These are phyloP conservation scores for Diddensiella caesifluorescens DNA, from an alignment of 805 yeast species.

Conservation along the genomic window DNA sequence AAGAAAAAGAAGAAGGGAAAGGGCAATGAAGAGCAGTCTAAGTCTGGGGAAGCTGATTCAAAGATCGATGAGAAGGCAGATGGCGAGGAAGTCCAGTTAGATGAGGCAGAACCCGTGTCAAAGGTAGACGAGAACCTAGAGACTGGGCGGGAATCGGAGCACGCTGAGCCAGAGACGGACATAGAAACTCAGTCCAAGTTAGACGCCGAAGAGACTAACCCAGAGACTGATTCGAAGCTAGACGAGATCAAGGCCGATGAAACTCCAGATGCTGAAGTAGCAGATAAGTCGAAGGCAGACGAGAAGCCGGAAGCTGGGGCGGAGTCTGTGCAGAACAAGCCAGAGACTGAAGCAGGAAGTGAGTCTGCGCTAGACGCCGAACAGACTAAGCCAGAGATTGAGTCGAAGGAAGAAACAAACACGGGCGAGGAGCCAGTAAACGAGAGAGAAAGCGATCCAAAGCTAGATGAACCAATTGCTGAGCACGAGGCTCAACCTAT, in stretches of 20 bases:
- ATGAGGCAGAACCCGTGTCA: neutral
- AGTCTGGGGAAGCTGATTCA: constrained; percentile 9
- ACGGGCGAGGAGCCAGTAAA: constrained; percentile 14
- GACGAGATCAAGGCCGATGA: constrained; percentile 14
- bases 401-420: constrained; percentile 15
- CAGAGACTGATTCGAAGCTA: constrained; percentile 13
- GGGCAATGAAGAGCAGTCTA: constrained; percentile 40
- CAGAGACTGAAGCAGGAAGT: constrained; percentile 6
- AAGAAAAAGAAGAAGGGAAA: constrained; percentile 51
- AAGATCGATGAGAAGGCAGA: constrained; percentile 20
- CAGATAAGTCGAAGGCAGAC: constrained; percentile 15
- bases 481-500: constrained; percentile 3
- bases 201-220: constrained; percentile 19
- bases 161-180: constrained; percentile 3
- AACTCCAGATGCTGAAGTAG: constrained; percentile 8
- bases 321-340: too few species aligned
- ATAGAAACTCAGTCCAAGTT: constrained; percentile 9
- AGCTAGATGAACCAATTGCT: constrained; percentile 10
- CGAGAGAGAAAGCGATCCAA: constrained; percentile 8
- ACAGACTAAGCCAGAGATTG: constrained; percentile 4
- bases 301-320: constrained; percentile 16
- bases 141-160: neutral
- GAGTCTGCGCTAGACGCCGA: constrained; percentile 8
- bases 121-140: constrained; percentile 5
- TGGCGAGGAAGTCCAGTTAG: constrained; percentile 10